These are phyloP conservation scores for Mycena metata DNA, from an alignment of 768 basidiomycete species.

Conservation along the genomic window DNA sequence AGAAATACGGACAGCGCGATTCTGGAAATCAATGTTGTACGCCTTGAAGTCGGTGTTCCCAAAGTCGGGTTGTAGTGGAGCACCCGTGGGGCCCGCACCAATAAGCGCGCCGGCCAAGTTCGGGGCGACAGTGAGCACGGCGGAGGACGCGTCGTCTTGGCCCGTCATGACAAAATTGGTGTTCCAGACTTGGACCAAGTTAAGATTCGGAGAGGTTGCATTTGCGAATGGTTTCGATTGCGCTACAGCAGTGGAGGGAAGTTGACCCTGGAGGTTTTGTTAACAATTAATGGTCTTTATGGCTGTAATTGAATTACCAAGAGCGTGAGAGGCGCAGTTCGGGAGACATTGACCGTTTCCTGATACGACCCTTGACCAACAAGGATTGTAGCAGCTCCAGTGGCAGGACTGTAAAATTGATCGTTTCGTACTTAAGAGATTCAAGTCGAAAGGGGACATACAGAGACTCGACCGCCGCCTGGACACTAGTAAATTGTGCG, in stretches of 20 bases:
- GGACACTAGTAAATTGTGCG: conserved; percentile 64
- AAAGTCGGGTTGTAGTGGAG: conserved; percentile 63
- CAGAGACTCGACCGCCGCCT: conserved; percentile 70
- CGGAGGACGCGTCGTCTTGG: conserved; percentile 69
- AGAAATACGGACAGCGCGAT: conserved; percentile 65
- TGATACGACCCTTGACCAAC: conserved; percentile 71
- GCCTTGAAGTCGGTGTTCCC: conserved; percentile 72
- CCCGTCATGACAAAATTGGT: conserved; percentile 57
- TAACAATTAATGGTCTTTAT: background rate
- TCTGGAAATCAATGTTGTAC: conserved; percentile 78
- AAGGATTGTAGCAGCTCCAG: conserved; percentile 61
- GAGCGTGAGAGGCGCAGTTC: conserved; percentile 66
- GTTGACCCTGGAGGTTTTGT: conserved; percentile 59
- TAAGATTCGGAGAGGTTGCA: conserved; percentile 61
- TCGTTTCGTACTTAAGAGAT: background rate
- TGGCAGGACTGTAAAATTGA: conserved; percentile 52
- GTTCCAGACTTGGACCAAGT: conserved; percentile 70
- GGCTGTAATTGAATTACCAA: conserved; percentile 53
- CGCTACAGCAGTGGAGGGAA: conserved; percentile 50
- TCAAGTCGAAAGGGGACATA: conserved; percentile 44
- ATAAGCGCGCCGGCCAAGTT: conserved; percentile 69
- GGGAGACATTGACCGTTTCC: conserved; percentile 70
- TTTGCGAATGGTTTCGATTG: conserved; percentile 57
- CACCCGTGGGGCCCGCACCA: conserved; percentile 71
- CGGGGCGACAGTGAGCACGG: conserved; percentile 70